Evolutionary conservation across 345 rosid genomes (phyloP).

Genomic region (Anacardium occidentale): DNA sequence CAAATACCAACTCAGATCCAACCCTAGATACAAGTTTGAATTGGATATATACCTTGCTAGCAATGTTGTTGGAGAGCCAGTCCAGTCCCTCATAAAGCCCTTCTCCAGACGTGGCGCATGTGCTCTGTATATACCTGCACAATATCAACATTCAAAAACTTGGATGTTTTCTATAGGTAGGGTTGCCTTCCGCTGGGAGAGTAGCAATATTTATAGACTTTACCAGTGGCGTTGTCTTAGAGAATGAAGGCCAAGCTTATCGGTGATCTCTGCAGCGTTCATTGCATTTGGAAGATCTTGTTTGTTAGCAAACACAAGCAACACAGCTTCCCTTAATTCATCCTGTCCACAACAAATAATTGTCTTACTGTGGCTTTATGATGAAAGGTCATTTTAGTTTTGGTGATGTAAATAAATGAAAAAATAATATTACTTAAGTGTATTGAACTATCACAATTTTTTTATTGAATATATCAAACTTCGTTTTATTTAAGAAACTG

Average conservation of each 20-base stretch:
- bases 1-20: too few relatives aligned
- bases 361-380: neutral
- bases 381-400: neutral
- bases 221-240: slow-evolving; percentile 43
- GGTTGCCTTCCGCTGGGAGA: neutral
- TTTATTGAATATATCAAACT: too few relatives aligned
- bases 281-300: slow-evolving; percentile 54
- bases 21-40: neutral
- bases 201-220: neutral
- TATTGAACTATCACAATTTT: too few relatives aligned
- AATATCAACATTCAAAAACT: neutral
- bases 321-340: slow-evolving; percentile 47
- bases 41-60: slow-evolving; percentile 12
- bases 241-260: slow-evolving; percentile 25
- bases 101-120: slow-evolving; percentile 31
- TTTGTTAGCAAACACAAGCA: slow-evolving; percentile 46
- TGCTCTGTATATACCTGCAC: slow-evolving; percentile 49
- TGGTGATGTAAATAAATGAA: neutral
- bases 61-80: slow-evolving; percentile 27
- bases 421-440: neutral
- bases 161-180: neutral
- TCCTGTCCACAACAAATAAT: slow-evolving; percentile 24
- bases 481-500: too few relatives aligned
- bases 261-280: slow-evolving; percentile 34
- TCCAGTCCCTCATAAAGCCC: slow-evolving; percentile 23